Evolutionary conservation across 2,329 filamentous ascomycete genomes (phyloP), one percentile per base, ranked within the genome.

Genomic region (Colletotrichum spaethianum): DNA sequence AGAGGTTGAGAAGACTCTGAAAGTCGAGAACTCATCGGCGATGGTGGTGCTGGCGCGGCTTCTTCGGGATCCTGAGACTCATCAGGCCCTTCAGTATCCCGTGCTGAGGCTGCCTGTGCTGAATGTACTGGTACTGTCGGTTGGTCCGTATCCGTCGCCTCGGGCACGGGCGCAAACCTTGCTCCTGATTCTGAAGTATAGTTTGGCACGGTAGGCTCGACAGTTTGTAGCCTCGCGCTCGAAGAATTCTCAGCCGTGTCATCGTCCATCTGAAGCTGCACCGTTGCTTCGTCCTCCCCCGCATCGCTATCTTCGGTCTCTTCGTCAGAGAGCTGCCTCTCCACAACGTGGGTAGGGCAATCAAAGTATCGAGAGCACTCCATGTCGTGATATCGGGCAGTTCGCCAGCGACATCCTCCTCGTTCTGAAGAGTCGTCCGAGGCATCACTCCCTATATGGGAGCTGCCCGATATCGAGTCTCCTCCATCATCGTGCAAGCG

Each of bases 311-410:
- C 70, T 8, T 74, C 75, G 16, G 75, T 74, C 44, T 76, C 74
- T 70, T 78, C 77, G n/a, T 79, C 79, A 44, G 82, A 82, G 26
- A 80, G 70, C 36, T 75, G 76, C 63, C 86, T 81, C 75, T 83
- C 83, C 56, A 85, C 75, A 23, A 79, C 73, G 68, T 88, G 86
- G 4, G 84, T 83, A 40, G 86, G 86, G 53, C 86, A 87, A 78
- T 88, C 86, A 68, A 86, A 82, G 76, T 81, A 88, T 57, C 82
- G 82, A 14, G 81, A 81, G 75, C 86, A 87, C 76, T 87, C 86
- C 60, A 82, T 80, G 62, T 85, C 81, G 74, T 84, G 75, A 55
- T 80, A 84, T 18, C 79, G 77, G 23, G 76, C 28, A 12, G 80
- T 84, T 61, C 80, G 81, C 80, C 83, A 86, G 44, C 75, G 80